phyloP scores from a whole-genome alignment of 1,284 basidiomycete genomes.

The Schizophyllum commune region DNA sequence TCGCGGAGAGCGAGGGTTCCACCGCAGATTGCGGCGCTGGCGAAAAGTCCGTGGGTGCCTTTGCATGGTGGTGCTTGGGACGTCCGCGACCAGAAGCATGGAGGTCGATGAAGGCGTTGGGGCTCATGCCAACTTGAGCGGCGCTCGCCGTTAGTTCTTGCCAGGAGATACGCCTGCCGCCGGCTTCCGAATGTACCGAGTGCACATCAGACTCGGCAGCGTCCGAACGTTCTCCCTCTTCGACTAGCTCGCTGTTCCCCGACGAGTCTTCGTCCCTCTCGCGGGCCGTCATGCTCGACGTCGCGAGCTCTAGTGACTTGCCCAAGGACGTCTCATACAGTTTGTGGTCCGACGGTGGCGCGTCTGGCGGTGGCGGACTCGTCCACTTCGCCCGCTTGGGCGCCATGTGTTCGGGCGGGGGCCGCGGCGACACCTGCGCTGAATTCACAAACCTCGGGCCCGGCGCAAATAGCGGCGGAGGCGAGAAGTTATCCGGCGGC shows the following conservation, averaged over 20 bases:
- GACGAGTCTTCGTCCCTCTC: conserved; percentile 42
- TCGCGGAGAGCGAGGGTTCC: background rate
- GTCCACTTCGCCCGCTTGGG: conserved; percentile 73
- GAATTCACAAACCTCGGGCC: conserved; percentile 22
- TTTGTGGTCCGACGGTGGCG: conserved; percentile 54
- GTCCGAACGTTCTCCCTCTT: conserved; percentile 60
- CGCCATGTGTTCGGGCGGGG: conserved; percentile 66
- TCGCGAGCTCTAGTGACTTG: conserved; percentile 57
- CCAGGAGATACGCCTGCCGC: conserved; percentile 24
- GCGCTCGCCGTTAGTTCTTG: background rate
- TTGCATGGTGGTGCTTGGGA: background rate
- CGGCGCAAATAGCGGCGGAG: conserved; percentile 38
- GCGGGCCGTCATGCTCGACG: conserved; percentile 49
- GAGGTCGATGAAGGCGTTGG: background rate
- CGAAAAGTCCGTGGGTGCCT: background rate
- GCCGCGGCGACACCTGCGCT: conserved; percentile 29
- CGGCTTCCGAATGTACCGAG: conserved; percentile 54
- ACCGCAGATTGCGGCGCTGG: background rate
- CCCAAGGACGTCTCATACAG: conserved; percentile 62
- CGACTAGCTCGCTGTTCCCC: conserved; percentile 51
- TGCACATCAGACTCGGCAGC: conserved; percentile 50
- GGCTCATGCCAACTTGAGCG: background rate
- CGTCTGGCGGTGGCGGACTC: conserved; percentile 73
- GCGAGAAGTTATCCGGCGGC: conserved; percentile 40
- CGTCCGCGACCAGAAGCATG: background rate